Evolutionary conservation across 768 basidiomycete species (phyloP).

Genomic region (Lactifluus hygrophoroides): DNA sequence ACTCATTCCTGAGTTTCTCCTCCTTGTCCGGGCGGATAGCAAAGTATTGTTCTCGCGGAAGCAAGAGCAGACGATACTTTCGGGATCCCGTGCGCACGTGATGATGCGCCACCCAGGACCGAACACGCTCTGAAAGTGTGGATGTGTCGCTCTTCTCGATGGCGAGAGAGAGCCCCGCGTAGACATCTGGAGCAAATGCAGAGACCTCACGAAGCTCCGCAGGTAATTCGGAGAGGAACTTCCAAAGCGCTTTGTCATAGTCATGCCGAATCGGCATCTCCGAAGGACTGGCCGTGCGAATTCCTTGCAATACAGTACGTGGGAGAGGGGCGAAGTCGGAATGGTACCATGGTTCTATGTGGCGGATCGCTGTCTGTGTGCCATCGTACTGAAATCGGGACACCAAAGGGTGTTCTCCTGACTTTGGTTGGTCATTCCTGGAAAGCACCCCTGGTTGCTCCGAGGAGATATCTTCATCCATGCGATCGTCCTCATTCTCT

Average conservation of each 20-base stretch:
- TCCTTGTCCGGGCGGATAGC: constrained; percentile 41
- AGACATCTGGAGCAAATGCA: constrained; percentile 45
- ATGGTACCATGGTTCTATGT: constrained; percentile 52
- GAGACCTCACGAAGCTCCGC: constrained; percentile 53
- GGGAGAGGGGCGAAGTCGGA: constrained; percentile 54
- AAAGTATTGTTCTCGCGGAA: constrained; percentile 54
- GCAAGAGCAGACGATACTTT: constrained; percentile 46
- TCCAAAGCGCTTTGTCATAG: constrained; percentile 42
- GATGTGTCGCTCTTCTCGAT: constrained; percentile 32
- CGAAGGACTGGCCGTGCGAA: constrained; percentile 43
- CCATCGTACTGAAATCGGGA: constrained; percentile 13
- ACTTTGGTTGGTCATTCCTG: constrained; percentile 7
- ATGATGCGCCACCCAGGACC: constrained; percentile 50
- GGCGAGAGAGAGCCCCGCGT: constrained; percentile 42
- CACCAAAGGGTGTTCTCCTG: not conserved
- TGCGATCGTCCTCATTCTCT: constrained; percentile 17
- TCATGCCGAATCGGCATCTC: constrained; percentile 52
- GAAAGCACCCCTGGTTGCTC: not conserved
- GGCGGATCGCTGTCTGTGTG: constrained; percentile 21
- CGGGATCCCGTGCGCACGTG: constrained; percentile 54
- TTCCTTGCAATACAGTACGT: constrained; percentile 42
- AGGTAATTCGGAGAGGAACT: constrained; percentile 44
- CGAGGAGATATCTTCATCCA: constrained; percentile 8
- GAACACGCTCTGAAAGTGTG: constrained; percentile 33
- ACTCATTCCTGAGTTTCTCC: constrained; percentile 42